Evolutionary conservation across 495 filamentous ascomycete species (phyloP).

Genomic region (Neurospora sp.): DNA sequence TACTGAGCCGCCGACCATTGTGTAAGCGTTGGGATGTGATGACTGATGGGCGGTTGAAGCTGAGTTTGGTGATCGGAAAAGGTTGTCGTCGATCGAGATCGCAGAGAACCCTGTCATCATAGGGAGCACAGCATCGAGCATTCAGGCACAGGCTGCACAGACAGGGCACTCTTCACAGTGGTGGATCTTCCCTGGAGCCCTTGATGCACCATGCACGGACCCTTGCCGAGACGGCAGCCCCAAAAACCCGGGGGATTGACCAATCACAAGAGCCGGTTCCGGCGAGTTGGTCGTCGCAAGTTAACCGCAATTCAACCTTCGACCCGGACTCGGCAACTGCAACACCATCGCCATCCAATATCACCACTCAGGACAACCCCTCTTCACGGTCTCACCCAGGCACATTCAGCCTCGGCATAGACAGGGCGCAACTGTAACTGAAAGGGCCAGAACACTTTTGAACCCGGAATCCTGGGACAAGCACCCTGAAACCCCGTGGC

Average conservation of each 20-base stretch:
- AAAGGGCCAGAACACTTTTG: neutral
- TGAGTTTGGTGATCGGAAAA: slow-evolving; percentile 1
- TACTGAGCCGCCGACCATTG: neutral
- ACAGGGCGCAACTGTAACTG: neutral
- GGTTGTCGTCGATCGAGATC: neutral
- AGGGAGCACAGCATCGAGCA: neutral
- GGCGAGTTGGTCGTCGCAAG: neutral
- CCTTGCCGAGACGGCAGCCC: neutral
- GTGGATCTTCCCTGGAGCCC: neutral
- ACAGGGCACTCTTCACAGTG: neutral
- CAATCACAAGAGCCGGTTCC: neutral
- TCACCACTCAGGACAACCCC: neutral
- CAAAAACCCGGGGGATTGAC: neutral
- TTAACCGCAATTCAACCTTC: neutral
- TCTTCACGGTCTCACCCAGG: neutral
- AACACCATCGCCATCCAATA: neutral
- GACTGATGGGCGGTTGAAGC: neutral
- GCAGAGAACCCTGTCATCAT: neutral
- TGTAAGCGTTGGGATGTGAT: neutral
- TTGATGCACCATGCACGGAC: neutral
- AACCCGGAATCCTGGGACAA: neutral
- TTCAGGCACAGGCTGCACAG: neutral
- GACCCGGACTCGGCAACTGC: neutral
- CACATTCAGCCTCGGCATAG: neutral
- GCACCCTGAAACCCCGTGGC: neutral